Conservation (phyloP, 2,329 filamentous ascomycete genomes). For the Lomentospora prolificans region DNA sequence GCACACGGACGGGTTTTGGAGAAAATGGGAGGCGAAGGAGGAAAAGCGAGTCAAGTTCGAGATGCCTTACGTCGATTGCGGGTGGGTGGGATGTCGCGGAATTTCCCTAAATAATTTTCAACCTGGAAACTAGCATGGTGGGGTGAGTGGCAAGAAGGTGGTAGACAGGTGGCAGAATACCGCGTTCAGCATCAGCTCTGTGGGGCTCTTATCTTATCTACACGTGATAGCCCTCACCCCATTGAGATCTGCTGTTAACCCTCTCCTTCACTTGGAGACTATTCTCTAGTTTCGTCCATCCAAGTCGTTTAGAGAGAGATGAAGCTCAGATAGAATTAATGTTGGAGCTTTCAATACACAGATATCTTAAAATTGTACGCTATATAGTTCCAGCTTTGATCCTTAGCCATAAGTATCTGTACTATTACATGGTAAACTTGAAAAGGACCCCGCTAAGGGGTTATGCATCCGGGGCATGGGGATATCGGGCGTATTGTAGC, state of each 20-base stretch:
- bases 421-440: too few species aligned
- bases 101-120: slow-evolving; percentile 8
- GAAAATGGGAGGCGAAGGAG: neutral
- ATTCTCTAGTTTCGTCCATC: too few species aligned
- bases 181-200: neutral
- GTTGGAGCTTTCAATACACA: too few species aligned
- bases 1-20: neutral
- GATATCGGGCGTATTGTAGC: too few species aligned
- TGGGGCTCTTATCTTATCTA: slow-evolving; percentile 4
- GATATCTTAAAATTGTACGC: too few species aligned
- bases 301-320: too few species aligned
- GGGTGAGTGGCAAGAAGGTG: slow-evolving; percentile 8
- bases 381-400: too few species aligned
- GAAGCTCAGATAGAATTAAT: too few species aligned
- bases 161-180: neutral
- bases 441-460: too few species aligned
- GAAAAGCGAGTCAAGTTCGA: neutral
- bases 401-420: too few species aligned
- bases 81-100: neutral
- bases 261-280: too few species aligned
- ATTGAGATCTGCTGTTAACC: neutral
- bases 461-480: too few species aligned
- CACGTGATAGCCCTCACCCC: neutral
- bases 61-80: slow-evolving; percentile 3
- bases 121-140: slow-evolving; percentile 4